Evolutionary conservation across 2,329 filamentous ascomycete species (phyloP).

Genomic region (Immersiporthe knoxdaviesiana): DNA sequence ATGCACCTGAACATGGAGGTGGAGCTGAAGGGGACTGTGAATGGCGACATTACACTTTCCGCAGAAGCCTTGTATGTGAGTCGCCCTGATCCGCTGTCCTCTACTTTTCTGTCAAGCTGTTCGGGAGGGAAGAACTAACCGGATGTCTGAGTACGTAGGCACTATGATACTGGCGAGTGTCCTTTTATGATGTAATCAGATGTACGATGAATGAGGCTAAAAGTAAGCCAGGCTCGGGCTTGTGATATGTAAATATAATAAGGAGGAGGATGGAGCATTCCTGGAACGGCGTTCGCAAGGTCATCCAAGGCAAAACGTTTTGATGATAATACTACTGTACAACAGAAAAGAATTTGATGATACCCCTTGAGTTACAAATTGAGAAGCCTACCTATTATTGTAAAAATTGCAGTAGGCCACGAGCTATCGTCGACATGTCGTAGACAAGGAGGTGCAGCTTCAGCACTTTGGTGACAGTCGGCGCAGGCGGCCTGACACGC

Average conservation of each 20-base stretch:
- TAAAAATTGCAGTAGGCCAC: too few relatives aligned
- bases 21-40: constrained; percentile 23
- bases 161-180: constrained; percentile 17
- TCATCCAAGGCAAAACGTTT: background rate
- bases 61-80: constrained; percentile 26
- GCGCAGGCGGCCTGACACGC: too few relatives aligned
- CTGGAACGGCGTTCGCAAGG: background rate
- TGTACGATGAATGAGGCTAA: background rate
- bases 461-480: too few relatives aligned
- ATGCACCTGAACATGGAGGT: constrained; percentile 25
- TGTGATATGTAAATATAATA: background rate
- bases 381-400: too few relatives aligned
- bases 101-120: background rate
- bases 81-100: background rate
- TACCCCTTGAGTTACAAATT: background rate
- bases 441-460: too few relatives aligned
- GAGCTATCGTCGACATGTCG: too few relatives aligned
- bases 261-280: background rate
- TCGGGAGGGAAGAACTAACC: background rate
- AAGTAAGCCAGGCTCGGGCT: background rate
- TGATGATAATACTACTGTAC: background rate
- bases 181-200: constrained; percentile 8
- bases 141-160: background rate
- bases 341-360: background rate
- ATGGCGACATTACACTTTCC: constrained; percentile 26